Evolutionary conservation across 1,139 yeast species (phyloP).

Genomic region (Pichia sp.): DNA sequence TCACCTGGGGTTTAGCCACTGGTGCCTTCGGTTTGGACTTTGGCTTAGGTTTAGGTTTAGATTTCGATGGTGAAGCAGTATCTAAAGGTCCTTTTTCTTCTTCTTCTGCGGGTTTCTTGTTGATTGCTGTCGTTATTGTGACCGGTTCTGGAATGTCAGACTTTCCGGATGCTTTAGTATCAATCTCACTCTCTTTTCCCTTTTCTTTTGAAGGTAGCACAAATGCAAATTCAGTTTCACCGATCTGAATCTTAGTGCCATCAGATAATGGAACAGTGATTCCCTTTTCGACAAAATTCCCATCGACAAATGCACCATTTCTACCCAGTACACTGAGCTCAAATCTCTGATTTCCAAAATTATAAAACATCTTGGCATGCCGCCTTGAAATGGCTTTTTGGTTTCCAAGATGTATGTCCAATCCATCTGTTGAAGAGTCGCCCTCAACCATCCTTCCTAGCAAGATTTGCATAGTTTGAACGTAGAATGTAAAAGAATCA

Average conservation of each 20-base stretch:
- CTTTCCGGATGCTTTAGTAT: background rate
- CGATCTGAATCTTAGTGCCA: conserved; percentile 83
- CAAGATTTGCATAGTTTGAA: conserved; percentile 89
- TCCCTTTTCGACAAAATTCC: conserved; percentile 78
- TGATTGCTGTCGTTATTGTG: background rate
- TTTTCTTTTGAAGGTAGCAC: conserved; percentile 59
- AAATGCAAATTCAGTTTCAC: conserved; percentile 83
- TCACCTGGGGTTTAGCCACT: too few species aligned
- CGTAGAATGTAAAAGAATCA: conserved; percentile 87
- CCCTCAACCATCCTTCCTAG: conserved; percentile 85
- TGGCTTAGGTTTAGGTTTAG: background rate
- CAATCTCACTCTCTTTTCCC: background rate
- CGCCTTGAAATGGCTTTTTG: conserved; percentile 87
- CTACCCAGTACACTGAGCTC: conserved; percentile 87
- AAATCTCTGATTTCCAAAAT: conserved; percentile 89
- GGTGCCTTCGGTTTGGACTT: background rate
- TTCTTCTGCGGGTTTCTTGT: background rate
- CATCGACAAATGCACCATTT: conserved; percentile 95
- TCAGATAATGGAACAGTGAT: conserved; percentile 79
- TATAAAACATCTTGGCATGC: conserved; percentile 92
- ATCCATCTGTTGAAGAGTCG: conserved; percentile 47
- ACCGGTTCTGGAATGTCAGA: background rate
- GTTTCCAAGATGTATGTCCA: conserved; percentile 87
- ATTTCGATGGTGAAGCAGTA: background rate
- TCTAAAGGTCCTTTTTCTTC: background rate